Base-by-base conservation (phyloP, 2,329 filamentous ascomycete species). In the Paraphaeosphaeria sporulosa region DNA sequence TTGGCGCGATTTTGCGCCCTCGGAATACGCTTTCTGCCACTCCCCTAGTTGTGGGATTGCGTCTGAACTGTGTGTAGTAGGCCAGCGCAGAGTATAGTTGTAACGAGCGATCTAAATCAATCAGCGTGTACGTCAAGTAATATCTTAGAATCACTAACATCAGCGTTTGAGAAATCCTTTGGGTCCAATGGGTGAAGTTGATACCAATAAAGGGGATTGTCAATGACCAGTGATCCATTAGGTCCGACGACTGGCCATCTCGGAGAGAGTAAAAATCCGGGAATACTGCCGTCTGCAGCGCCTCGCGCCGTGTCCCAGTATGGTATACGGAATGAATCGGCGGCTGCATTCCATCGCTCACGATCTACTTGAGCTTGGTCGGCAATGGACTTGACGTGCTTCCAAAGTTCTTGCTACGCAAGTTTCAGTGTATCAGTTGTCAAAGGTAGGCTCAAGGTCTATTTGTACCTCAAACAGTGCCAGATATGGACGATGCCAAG, bases 401-500 rank as follows among this genome's bases (percentile, higher is more conserved):
- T 59, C n/a, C 72, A 65, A 1, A 77, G 47, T n/a, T 70, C 60
- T 75, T 76, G 69, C 74, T 78, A 38, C 9, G 3, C 3, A 10
- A 10, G 13, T 48, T 46, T 42, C 10, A 60, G 32, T 3, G 23
- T 8, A 3, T 40, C 25, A 25, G 7, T 15, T 8, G 6, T 34
- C 9, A 30, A 36, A 27, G 34, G 15, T 27, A n/a, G n/a, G 44
- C 8, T 4, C 12, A 15, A 15, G 9, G 2, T 44, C 12, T n/a
- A 8, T 21, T 51, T 71, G 51, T 66, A 86, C 85, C 78, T 90
- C 83, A 63, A 82, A 88, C 1, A 90, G 78, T 1, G 85, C 81
- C 42, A 96, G 80, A 75, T 95, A 96, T 0, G 92, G 90, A 23
- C 93, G 85, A 81, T 96, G 93, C 93, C 93, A 96, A 32, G 87